Percentiles rank a stretch among this genome's conserved stretches.
Conservation (phyloP, 257 asterid species). For the Salvia miltiorrhiza region DNA sequence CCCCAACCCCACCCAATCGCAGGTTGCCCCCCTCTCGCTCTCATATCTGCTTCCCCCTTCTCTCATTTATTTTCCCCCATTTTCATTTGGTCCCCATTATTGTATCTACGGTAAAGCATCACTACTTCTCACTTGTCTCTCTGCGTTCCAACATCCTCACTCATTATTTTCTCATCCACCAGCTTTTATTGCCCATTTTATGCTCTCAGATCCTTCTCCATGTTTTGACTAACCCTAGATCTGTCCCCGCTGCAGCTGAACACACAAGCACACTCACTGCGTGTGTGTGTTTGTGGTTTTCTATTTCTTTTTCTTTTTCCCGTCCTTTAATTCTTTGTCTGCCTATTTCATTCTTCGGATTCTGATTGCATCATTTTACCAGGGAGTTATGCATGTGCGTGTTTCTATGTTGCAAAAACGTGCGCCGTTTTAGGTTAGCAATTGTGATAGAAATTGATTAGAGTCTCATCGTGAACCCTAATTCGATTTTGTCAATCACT, state of each 20-base stretch:
- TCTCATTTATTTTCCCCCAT: background rate
- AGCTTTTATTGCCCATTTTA: slow-evolving; percentile 25
- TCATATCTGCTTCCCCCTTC: slow-evolving; percentile 18
- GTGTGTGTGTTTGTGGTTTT: slow-evolving; percentile 15
- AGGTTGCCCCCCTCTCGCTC: slow-evolving; percentile 55
- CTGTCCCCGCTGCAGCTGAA: slow-evolving; percentile 74
- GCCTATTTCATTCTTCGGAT: background rate
- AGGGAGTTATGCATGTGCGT: slow-evolving; percentile 6
- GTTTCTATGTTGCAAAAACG: background rate
- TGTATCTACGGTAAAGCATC: slow-evolving; percentile 24
- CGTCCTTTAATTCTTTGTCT: background rate
- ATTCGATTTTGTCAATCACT: slow-evolving; percentile 22
- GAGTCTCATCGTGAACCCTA: slow-evolving; percentile 6
- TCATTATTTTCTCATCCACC: slow-evolving; percentile 15
- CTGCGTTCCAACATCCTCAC: slow-evolving; percentile 23
- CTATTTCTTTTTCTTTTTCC: background rate
- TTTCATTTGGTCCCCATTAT: slow-evolving; percentile 17
- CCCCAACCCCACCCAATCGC: slow-evolving; percentile 52
- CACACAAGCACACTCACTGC: slow-evolving; percentile 22
- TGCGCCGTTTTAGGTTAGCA: slow-evolving; percentile 7
- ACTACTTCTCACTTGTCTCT: slow-evolving; percentile 12
- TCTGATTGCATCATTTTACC: slow-evolving; percentile 24
- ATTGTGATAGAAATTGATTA: slow-evolving; percentile 16
- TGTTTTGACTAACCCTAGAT: slow-evolving; percentile 91
- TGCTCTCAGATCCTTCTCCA: slow-evolving; percentile 32